Percentiles rank a stretch among this genome's conserved stretches.
Conservation (phyloP, 2,329 filamentous ascomycete species). For the Sordariomycetes sp. region DNA sequence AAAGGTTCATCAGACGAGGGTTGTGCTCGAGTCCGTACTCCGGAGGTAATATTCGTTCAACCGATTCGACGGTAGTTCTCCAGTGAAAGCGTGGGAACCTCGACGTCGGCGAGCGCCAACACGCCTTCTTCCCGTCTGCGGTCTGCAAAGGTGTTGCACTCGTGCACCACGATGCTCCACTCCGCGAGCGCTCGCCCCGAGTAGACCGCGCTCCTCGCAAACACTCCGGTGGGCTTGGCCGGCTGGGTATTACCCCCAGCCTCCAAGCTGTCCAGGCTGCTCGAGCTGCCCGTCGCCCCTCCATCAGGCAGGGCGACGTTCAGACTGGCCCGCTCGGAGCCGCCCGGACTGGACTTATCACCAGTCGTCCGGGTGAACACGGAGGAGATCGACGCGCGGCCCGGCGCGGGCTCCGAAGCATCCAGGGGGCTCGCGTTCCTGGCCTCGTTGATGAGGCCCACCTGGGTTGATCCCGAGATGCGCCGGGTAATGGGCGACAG, state of each 20-base stretch:
- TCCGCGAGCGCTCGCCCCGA: constrained; percentile 66
- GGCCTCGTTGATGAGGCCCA: constrained; percentile 37
- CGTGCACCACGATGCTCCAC: constrained; percentile 64
- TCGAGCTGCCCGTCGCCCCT: not conserved
- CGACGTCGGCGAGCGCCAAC: constrained; percentile 53
- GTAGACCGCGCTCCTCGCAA: constrained; percentile 43
- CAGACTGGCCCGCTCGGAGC: not conserved
- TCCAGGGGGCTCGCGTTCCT: constrained; percentile 33
- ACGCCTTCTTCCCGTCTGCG: constrained; percentile 65
- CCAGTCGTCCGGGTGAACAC: not conserved
- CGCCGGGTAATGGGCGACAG: constrained; percentile 33
- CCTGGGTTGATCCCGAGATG: constrained; percentile 32
- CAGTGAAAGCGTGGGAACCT: constrained; percentile 34
- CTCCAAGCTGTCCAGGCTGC: not conserved
- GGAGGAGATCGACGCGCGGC: constrained; percentile 8
- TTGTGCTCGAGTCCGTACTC: no score
- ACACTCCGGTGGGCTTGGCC: constrained; percentile 32
- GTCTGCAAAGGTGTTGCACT: constrained; percentile 76
- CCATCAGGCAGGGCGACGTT: not conserved
- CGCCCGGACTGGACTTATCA: not conserved
- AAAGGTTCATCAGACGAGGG: not conserved
- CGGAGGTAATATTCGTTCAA: not conserved
- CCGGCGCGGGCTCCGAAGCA: constrained; percentile 17
- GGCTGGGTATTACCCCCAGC: constrained; percentile 20
- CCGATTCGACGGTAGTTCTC: constrained; percentile 24